Percentiles rank a stretch among this genome's conserved stretches.
Conservation (phyloP, 2,329 filamentous ascomycete genomes). For the Cryphonectria parasitica region DNA sequence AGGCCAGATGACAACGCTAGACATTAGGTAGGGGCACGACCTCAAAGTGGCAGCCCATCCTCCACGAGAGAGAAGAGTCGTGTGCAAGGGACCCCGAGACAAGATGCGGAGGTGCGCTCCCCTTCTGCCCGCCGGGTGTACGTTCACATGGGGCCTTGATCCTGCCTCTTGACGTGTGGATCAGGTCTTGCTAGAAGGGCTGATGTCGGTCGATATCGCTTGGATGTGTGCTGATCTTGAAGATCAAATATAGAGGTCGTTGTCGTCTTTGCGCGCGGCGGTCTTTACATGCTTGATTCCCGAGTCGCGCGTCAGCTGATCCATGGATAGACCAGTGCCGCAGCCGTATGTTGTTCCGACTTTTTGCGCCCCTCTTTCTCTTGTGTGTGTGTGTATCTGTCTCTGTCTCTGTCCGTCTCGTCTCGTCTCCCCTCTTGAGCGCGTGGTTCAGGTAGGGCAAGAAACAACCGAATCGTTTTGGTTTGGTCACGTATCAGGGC, state of each 20-base stretch:
- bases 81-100: conserved; percentile 18
- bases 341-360: neutral
- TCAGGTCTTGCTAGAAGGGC: neutral
- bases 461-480: neutral
- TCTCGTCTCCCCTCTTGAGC: neutral
- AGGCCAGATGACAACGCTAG: conserved; percentile 19
- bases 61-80: neutral
- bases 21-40: conserved; percentile 16
- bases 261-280: neutral
- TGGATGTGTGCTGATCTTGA: neutral
- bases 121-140: neutral
- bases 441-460: neutral
- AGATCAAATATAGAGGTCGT: neutral
- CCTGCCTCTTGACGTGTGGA: neutral
- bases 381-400: no score
- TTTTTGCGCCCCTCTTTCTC: neutral
- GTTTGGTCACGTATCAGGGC: neutral
- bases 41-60: conserved; percentile 9
- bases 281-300: neutral
- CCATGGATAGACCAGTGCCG: neutral
- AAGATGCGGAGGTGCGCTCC: conserved; percentile 4
- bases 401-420: neutral
- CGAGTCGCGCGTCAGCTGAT: conserved; percentile 14
- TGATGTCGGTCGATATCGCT: neutral
- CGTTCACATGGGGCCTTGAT: neutral